Base-by-base conservation (phyloP, 1,284 basidiomycete species). In the Leucoagaricus sp. region DNA sequence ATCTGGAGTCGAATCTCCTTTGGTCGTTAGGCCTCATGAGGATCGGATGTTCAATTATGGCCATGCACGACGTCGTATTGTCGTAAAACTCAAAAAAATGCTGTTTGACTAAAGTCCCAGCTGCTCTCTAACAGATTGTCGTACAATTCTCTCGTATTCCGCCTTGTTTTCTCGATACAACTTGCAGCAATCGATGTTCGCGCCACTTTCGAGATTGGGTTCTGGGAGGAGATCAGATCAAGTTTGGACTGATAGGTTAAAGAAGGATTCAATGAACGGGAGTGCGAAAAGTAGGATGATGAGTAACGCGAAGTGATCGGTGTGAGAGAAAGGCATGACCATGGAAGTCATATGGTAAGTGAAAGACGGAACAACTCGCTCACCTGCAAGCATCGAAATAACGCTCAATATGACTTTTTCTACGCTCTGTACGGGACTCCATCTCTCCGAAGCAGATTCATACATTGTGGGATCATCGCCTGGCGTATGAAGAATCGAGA, bases 171-270 rank as follows among this genome's bases (percentile, higher is more conserved):
- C 94, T 56, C 95, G 84, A 70, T 96, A 97, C 46, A 97, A 78
- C 75, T 98, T 98, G 79, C 93, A 94, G 69, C 93, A 95, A 74
- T 99, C 96, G 59, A 99, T 93, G 75, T 98, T 98, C 46, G 97
- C 97, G 31, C 96, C 96, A 63, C 91, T 94, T 76, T 99, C 97
- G 53, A 98, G 83, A 74, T 99, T 99, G n/a, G 97, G 97, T 78
- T 99, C 96, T 88, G 50, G 17, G n/a, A 25, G 45, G 25, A 21
- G 31, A 29, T 23, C 6, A 17, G 49, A 5, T 31, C 9, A 21
- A 34, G 38, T 23, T 25, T 19, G 34, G 31, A n/a, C 1, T 29
- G 13, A 13, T 23, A 26, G 25, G 26, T 33, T 36, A 15, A 23
- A 36, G 12, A 29, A 15, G 6, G 13, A 31, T 21, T 25, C 12